Percentiles rank a stretch among this genome's conserved stretches.
Evolutionary conservation across 345 rosid species (phyloP).

Genomic region (Lepidium sativum): DNA sequence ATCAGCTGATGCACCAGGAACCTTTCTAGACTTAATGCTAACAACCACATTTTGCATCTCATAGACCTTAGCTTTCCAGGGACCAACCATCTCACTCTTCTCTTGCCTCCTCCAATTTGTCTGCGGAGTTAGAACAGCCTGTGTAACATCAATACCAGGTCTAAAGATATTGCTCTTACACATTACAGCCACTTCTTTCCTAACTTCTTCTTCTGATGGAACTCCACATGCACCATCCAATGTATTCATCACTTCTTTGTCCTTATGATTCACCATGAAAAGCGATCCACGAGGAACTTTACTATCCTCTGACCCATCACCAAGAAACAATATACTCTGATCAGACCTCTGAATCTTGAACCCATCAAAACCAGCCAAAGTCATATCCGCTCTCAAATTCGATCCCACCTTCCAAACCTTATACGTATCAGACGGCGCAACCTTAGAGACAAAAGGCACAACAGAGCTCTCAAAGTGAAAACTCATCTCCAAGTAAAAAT

Average conservation of each 20-base stretch:
- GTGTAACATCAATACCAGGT: conserved; percentile 93
- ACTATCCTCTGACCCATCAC: conserved; percentile 90
- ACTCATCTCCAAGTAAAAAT: conserved; percentile 91
- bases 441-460: conserved; percentile 82
- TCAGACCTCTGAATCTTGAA: conserved; percentile 83
- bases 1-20: conserved; percentile 81
- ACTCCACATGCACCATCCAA: conserved; percentile 83
- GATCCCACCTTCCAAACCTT: conserved; percentile 94
- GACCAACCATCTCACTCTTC: conserved; percentile 81
- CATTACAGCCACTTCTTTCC: conserved; percentile 84
- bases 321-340: conserved; percentile 88
- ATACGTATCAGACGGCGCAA: conserved; percentile 95
- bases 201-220: conserved; percentile 78
- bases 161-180: conserved; percentile 83
- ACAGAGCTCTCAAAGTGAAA: conserved; percentile 96
- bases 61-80: conserved; percentile 92
- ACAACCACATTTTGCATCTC: conserved; percentile 98
- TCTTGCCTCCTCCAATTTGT: conserved; percentile 92
- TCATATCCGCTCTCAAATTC: conserved; percentile 94
- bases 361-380: conserved; percentile 96
- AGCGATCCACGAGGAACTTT: conserved; percentile 66
- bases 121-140: conserved; percentile 88
- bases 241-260: conserved; percentile 88
- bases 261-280: conserved; percentile 89
- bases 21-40: conserved; percentile 81